Base-by-base conservation (phyloP, 1,284 basidiomycete genomes). In the Rhizoctonia solani region DNA sequence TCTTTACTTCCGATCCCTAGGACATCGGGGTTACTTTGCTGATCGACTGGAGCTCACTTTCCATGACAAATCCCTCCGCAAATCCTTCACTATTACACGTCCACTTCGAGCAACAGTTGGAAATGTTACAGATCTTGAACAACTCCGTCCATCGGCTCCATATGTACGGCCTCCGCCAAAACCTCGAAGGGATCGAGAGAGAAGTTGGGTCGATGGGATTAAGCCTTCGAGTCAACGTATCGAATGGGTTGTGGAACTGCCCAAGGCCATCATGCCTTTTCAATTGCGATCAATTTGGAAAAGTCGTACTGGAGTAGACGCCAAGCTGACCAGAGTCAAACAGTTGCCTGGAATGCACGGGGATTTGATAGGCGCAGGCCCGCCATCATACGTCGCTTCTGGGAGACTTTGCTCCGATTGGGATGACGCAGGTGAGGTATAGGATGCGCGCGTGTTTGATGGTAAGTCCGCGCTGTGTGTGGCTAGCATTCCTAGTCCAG, bases 361-460 rank as follows among this genome's bases (percentile, higher is more conserved):
- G 14, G 65, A 53, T 9, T 55, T 66, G 53, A 19, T 34, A 4
- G 53, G 27, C 69, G 75, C 21, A n/a, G 78, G 30, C 49, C 70
- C 11, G 56, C 71, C 25, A 23, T 83, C 13, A 70, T 85, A 87
- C 70, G 76, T 0, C 74, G 78, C 0, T 77, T 80, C 68, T 87
- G 85, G 74, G 81, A 83, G 71, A 73, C 75, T 21, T 72, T 87
- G 3, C 71, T 87, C n/a, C n/a, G n/a, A n/a, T n/a, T n/a, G n/a
- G n/a, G n/a, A n/a, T n/a, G n/a, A n/a, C n/a, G n/a, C n/a, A n/a
- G n/a, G n/a, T n/a, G n/a, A n/a, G n/a, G n/a, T n/a, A n/a, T n/a
- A n/a, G n/a, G n/a, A n/a, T n/a, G n/a, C n/a, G n/a, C n/a, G n/a
- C n/a, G n/a, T n/a, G n/a, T n/a, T n/a, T n/a, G n/a, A n/a, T n/a